Base-by-base conservation (phyloP, 805 yeast genomes). In the Yarrowia hollandica region DNA sequence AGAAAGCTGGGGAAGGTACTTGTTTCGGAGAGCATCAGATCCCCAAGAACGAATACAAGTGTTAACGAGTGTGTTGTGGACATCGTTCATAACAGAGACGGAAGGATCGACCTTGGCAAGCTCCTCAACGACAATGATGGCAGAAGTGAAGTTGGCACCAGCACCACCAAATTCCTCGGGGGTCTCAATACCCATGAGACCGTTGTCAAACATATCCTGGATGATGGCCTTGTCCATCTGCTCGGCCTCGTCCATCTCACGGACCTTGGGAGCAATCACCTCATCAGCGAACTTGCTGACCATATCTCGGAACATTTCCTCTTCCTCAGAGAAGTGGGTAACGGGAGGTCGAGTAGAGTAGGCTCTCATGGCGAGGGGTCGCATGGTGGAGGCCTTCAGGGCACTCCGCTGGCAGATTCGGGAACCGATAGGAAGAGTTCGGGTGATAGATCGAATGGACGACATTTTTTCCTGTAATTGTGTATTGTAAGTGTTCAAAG, bases 131-230 rank as follows among this genome's bases (percentile, higher is more conserved):
- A 72, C 75, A n/a, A 76, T 60, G 48, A 75, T 74, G 3, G 79
- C 79, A 10, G 77, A 72, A 15, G 78, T 75, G 66, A 75, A 75
- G 28, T 72, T 67, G 14, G 78, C 79, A 16, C 77, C 79, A 6
- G 78, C 77, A 16, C 79, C 79, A 14, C 79, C 79, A 19, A 67
- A 65, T 64, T 75, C 75, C 63, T 75, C 78, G 18, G 78, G 77
- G n/a, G 77, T 75, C 64, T 75, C 79, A 37, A 75, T 70, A n/a
- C 73, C 79, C 79, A 75, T 75, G 12, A 75, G 68, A 2, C 79
- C 79, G 46, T 69, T 69, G 23, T 74, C 77, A 42, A 72, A 72
- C 66, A 72, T 64, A 21, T 65, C 71, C 55, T 63, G 58, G 37
- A 73, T 65, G 33, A 72, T 58, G n/a, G 55, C 62, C 22, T 64